Percentiles rank a stretch among this genome's conserved stretches.
Conservation (phyloP, 1,284 basidiomycete species). For the Fistulina hepatica region DNA sequence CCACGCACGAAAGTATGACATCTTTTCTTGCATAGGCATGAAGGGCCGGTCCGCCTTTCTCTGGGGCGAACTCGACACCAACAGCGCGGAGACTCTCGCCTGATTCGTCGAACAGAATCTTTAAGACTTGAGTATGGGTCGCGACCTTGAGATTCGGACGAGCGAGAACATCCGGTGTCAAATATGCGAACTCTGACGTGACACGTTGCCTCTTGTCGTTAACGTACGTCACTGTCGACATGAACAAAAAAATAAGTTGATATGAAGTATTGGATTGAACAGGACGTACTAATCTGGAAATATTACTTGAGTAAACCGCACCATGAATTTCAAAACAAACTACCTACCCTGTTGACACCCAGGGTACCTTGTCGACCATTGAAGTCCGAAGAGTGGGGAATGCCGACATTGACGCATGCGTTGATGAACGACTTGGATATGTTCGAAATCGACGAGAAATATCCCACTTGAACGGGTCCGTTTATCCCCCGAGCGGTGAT, state of each 20-base stretch:
- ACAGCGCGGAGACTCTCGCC: conserved; percentile 34
- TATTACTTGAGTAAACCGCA: background rate
- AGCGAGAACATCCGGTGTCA: conserved; percentile 48
- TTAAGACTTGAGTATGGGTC: conserved; percentile 41
- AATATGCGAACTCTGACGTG: conserved; percentile 52
- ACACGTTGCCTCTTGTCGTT: conserved; percentile 38
- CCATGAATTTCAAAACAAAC: background rate
- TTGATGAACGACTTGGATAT: conserved; percentile 34
- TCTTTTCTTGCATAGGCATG: conserved; percentile 42
- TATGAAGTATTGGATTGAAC: background rate
- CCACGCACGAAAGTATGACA: conserved; percentile 49
- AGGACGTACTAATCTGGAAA: background rate
- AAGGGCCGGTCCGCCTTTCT: conserved; percentile 26
- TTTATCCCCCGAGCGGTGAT: conserved; percentile 30
- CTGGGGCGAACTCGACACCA: conserved; percentile 48
- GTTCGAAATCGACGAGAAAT: conserved; percentile 28
- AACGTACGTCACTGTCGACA: conserved; percentile 50
- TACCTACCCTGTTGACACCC: conserved; percentile 42
- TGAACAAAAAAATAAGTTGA: background rate
- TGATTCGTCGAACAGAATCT: conserved; percentile 43
- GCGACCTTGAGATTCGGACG: conserved; percentile 53
- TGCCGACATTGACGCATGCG: conserved; percentile 35
- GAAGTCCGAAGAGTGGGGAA: conserved; percentile 39
- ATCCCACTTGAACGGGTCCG: conserved; percentile 42
- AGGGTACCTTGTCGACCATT: conserved; percentile 38